A percentile compares a stretch with the other conserved stretches of the same genome.
Evolutionary conservation across 345 rosid species (phyloP).

Genomic region (Raphanus raphanistrum): DNA sequence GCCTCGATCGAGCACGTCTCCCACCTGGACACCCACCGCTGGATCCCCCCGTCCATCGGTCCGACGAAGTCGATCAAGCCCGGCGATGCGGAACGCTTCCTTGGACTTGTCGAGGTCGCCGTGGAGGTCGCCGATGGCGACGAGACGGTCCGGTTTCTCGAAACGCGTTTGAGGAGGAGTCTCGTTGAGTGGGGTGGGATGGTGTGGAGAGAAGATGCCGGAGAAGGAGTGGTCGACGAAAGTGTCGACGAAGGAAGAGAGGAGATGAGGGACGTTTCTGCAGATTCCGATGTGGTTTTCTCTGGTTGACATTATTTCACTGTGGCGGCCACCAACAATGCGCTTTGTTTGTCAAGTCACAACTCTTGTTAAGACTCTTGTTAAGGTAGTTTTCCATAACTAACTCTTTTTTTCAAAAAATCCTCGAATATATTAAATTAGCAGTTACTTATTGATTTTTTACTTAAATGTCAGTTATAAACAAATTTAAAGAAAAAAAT

Average conservation of each 20-base stretch:
- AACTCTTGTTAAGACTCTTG: too few relatives aligned
- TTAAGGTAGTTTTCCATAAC: too few relatives aligned
- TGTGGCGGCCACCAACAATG: background rate
- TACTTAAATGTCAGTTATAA: too few relatives aligned
- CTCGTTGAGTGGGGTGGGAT: constrained; percentile 22
- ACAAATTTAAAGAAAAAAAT: too few relatives aligned
- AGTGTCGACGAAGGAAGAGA: constrained; percentile 77
- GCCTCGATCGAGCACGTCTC: constrained; percentile 91
- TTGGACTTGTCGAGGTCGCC: constrained; percentile 75
- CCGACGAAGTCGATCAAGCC: constrained; percentile 62
- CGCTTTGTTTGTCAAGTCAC: background rate
- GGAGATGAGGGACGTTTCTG: constrained; percentile 47
- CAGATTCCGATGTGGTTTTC: constrained; percentile 41
- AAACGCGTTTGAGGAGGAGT: constrained; percentile 43
- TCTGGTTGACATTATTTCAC: constrained; percentile 41
- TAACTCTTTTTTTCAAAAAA: too few relatives aligned
- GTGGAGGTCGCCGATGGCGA: constrained; percentile 90
- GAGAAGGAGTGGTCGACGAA: constrained; percentile 76
- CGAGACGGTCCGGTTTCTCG: constrained; percentile 59
- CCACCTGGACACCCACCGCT: constrained; percentile 74
- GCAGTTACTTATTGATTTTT: too few relatives aligned
- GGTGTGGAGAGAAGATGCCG: constrained; percentile 57
- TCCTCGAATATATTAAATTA: too few relatives aligned
- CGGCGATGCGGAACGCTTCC: constrained; percentile 68
- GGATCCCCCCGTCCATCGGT: constrained; percentile 76